Conservation (phyloP, 495 filamentous ascomycete species). For the Staphylotrichum longicolle region DNA sequence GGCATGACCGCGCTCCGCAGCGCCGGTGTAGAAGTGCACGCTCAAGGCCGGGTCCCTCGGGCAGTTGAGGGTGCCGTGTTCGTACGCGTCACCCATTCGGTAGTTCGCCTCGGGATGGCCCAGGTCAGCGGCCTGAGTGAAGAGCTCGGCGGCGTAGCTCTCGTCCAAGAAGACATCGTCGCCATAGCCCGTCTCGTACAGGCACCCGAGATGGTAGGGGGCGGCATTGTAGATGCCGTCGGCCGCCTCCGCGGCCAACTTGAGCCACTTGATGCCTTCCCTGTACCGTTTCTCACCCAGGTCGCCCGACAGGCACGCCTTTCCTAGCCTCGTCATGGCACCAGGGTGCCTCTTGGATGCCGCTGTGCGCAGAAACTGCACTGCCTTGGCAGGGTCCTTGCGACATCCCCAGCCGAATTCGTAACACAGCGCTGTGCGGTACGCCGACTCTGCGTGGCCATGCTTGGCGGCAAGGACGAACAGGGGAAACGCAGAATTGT, state of each 20-base stretch:
- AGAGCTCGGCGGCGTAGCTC: slow-evolving; percentile 87
- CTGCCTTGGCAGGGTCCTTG: slow-evolving; percentile 83
- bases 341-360: slow-evolving; percentile 94
- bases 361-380: slow-evolving; percentile 85
- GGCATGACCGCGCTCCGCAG: slow-evolving; percentile 77
- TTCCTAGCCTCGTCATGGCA: slow-evolving; percentile 86
- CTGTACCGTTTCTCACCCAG: slow-evolving; percentile 83
- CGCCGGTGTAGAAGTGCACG: slow-evolving; percentile 95
- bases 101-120: slow-evolving; percentile 83
- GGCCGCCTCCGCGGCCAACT: slow-evolving; percentile 82
- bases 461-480: slow-evolving; percentile 95
- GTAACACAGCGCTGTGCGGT: slow-evolving; percentile 90
- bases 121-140: slow-evolving; percentile 89
- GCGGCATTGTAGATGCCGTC: slow-evolving; percentile 89
- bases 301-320: slow-evolving; percentile 84
- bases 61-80: slow-evolving; percentile 84
- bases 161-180: slow-evolving; percentile 90
- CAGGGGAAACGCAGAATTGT: slow-evolving; percentile 83
- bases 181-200: slow-evolving; percentile 87
- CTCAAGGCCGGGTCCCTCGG: slow-evolving; percentile 89
- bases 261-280: slow-evolving; percentile 96
- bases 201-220: slow-evolving; percentile 81
- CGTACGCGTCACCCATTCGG: slow-evolving; percentile 92
- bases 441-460: slow-evolving; percentile 93
- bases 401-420: slow-evolving; percentile 97